Evolutionary conservation across 495 filamentous ascomycete genomes (phyloP).

Genomic region (Penicillium tannophilum): DNA sequence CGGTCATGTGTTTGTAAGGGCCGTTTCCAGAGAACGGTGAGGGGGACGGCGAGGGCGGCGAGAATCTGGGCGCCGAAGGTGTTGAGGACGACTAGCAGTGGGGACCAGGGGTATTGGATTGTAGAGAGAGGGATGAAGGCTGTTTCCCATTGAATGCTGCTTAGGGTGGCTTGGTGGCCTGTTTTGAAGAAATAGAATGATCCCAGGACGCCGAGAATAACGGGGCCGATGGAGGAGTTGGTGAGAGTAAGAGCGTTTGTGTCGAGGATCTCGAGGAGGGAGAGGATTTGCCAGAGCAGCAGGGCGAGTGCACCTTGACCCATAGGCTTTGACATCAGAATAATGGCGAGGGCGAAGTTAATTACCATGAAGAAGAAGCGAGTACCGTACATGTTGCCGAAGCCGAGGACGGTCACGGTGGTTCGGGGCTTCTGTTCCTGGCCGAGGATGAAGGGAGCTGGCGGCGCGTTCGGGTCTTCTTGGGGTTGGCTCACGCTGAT

Average conservation of each 20-base stretch:
- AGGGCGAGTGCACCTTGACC: constrained; percentile 81
- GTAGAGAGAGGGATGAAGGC: constrained; percentile 87
- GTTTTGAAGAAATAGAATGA: constrained; percentile 97
- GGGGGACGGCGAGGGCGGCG: constrained; percentile 73
- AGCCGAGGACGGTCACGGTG: constrained; percentile 81
- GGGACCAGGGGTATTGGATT: constrained; percentile 87
- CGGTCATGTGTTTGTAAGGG: constrained; percentile 44
- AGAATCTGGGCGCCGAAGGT: constrained; percentile 88
- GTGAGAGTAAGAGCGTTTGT: constrained; percentile 62
- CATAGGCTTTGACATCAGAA: constrained; percentile 92
- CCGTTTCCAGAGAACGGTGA: constrained; percentile 85
- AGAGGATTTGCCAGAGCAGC: constrained; percentile 81
- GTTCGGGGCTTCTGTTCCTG: constrained; percentile 37
- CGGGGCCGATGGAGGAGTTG: constrained; percentile 76
- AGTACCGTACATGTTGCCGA: constrained; percentile 88
- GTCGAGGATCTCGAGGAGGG: constrained; percentile 85
- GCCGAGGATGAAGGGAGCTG: constrained; percentile 35
- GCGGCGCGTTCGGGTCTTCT: constrained; percentile 35
- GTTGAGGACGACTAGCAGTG: constrained; percentile 79
- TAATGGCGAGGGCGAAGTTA: constrained; percentile 72
- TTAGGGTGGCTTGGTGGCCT: constrained; percentile 88
- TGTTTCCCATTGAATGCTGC: constrained; percentile 94
- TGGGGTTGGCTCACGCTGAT: constrained; percentile 47
- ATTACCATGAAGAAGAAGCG: constrained; percentile 84
- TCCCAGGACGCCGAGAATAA: constrained; percentile 81